Percentiles rank a stretch among this genome's conserved stretches.
phyloP scores from a whole-genome alignment of 345 rosid species.

The Linum usitatissimum region DNA sequence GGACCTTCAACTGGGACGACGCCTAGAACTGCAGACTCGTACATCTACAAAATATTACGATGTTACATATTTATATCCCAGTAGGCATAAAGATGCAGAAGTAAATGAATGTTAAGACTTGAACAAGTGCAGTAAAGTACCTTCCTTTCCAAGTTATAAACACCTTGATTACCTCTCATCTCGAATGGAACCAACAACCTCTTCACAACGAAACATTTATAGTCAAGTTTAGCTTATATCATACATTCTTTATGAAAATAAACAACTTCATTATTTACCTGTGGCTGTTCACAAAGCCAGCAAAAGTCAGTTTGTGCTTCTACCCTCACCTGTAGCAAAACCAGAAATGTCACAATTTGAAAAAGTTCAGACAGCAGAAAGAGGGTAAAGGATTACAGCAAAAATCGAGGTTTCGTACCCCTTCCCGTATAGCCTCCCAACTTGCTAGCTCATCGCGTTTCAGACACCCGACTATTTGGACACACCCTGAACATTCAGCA shows the following conservation, averaged over 20 bases:
- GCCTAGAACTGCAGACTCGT: constrained; percentile 69
- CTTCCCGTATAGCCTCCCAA: constrained; percentile 29
- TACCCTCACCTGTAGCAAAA: constrained; percentile 23
- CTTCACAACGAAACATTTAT: constrained; percentile 20
- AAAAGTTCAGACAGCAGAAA: neutral
- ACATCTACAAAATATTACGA: constrained; percentile 30
- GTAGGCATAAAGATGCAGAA: neutral
- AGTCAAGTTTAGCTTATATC: neutral
- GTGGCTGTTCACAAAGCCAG: constrained; percentile 32
- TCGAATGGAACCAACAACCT: constrained; percentile 79
- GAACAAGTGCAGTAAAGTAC: constrained; percentile 19
- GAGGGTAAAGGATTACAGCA: neutral
- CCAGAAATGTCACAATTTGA: neutral
- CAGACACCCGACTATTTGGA: constrained; percentile 29
- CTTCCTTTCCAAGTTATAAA: constrained; percentile 92
- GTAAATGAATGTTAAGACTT: neutral
- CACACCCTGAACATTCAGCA: constrained; percentile 15
- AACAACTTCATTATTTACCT: constrained; percentile 32
- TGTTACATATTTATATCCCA: neutral
- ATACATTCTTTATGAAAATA: neutral
- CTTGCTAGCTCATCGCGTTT: constrained; percentile 24
- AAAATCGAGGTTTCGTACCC: constrained; percentile 11
- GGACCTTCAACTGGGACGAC: constrained; percentile 45
- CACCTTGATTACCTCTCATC: constrained; percentile 85
- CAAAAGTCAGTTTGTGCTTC: constrained; percentile 4